Percentiles rank a stretch among this genome's conserved stretches.
These are phyloP conservation scores for Vigna unguiculata DNA, from an alignment of 306 rosid species.

Conservation along the genomic window DNA sequence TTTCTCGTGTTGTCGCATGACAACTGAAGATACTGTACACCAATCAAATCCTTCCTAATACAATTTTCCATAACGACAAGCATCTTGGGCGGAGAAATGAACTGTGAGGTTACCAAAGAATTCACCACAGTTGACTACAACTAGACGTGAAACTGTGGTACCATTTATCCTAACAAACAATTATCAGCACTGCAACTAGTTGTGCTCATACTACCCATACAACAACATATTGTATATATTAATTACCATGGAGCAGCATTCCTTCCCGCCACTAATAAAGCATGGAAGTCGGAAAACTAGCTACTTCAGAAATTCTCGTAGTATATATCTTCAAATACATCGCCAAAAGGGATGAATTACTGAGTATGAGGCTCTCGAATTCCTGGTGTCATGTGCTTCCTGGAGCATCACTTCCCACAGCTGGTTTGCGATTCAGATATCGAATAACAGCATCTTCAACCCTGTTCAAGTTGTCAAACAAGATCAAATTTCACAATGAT, in stretches of 20 bases:
- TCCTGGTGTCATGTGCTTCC: constrained; percentile 69
- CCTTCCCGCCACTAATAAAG: constrained; percentile 47
- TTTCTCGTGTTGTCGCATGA: constrained; percentile 34
- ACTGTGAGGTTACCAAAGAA: constrained; percentile 31
- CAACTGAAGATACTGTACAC: constrained; percentile 44
- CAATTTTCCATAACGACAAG: constrained; percentile 37
- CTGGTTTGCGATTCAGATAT: constrained; percentile 90
- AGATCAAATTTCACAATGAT: constrained; percentile 6
- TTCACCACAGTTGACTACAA: constrained; percentile 37
- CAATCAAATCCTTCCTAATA: constrained; percentile 39
- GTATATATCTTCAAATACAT: constrained; percentile 22
- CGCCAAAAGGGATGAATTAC: constrained; percentile 39
- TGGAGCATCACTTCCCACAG: constrained; percentile 81
- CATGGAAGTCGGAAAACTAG: constrained; percentile 38
- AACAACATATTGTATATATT: constrained; percentile 30
- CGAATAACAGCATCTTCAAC: constrained; percentile 99
- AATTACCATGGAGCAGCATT: constrained; percentile 37
- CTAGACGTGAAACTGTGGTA: constrained; percentile 27
- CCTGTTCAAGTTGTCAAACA: constrained; percentile 65
- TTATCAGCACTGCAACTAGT: constrained; percentile 33
- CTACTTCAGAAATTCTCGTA: constrained; percentile 28
- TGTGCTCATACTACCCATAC: constrained; percentile 41
- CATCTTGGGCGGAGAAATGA: constrained; percentile 31
- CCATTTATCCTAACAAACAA: constrained; percentile 38
- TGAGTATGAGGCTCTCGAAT: constrained; percentile 12